Evolutionary conservation across 2,329 filamentous ascomycete genomes (phyloP).

Genomic region (Purpureocillium lavendulum): DNA sequence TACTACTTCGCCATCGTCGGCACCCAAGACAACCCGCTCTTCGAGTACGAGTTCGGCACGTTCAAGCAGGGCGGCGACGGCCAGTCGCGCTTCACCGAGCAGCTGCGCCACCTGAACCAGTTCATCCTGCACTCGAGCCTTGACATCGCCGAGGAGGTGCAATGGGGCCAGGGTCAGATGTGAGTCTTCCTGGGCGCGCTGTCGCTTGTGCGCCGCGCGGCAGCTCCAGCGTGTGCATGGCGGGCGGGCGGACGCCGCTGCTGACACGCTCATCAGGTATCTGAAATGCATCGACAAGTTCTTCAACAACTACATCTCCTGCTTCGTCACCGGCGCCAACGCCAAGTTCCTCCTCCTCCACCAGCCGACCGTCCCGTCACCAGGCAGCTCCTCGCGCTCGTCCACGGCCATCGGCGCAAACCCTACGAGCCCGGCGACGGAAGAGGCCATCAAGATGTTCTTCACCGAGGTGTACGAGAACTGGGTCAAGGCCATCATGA

Average conservation of each 20-base stretch:
- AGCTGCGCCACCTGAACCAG: slow-evolving; percentile 90
- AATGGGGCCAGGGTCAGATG: slow-evolving; percentile 85
- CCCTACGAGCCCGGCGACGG: slow-evolving; percentile 80
- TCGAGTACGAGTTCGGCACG: slow-evolving; percentile 94
- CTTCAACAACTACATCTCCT: slow-evolving; percentile 90
- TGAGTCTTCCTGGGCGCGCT: slow-evolving; percentile 29
- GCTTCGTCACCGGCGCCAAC: slow-evolving; percentile 87
- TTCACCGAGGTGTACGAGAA: slow-evolving; percentile 93
- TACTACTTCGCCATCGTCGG: slow-evolving; percentile 98
- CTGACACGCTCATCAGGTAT: slow-evolving; percentile 52
- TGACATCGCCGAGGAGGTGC: slow-evolving; percentile 92
- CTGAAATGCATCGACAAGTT: slow-evolving; percentile 96
- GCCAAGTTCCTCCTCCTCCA: slow-evolving; percentile 92
- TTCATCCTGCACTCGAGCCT: slow-evolving; percentile 93
- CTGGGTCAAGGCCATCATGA: slow-evolving; percentile 97
- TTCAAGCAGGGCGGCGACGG: slow-evolving; percentile 95
- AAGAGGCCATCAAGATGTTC: slow-evolving; percentile 92
- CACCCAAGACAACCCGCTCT: slow-evolving; percentile 90
- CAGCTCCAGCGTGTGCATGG: too few relatives aligned
- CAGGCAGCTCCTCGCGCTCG: slow-evolving; percentile 38
- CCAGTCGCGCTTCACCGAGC: slow-evolving; percentile 76
- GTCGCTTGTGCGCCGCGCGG: too few relatives aligned
- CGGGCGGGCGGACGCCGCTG: too few relatives aligned
- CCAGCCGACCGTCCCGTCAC: slow-evolving; percentile 51
- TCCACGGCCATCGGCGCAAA: slow-evolving; percentile 73